Conservation (phyloP, 1,284 basidiomycete species). For the Xerocomus amazonicus region DNA sequence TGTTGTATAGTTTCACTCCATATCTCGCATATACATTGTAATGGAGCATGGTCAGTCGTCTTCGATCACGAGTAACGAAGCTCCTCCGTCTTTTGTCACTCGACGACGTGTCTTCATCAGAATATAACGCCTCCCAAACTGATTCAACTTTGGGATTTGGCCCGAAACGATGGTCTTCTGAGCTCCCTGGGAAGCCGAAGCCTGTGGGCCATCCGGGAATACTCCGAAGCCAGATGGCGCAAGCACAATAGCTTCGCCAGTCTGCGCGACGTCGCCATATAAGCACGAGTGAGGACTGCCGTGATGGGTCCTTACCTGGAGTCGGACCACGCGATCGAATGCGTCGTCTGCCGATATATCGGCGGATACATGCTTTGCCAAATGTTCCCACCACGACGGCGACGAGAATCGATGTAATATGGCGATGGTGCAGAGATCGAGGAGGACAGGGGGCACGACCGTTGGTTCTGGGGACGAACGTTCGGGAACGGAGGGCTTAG, state of each 20-base stretch:
- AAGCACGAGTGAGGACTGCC: neutral
- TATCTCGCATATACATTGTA: too few relatives aligned
- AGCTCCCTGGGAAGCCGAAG: constrained; percentile 5
- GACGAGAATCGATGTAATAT: constrained; percentile 73
- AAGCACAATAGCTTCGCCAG: constrained; percentile 62
- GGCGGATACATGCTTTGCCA: constrained; percentile 62
- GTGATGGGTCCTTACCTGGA: constrained; percentile 45
- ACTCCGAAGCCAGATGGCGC: constrained; percentile 57
- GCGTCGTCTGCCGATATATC: constrained; percentile 54
- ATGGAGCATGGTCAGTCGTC: constrained; percentile 16
- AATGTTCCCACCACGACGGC: constrained; percentile 67
- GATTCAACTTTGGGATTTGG: constrained; percentile 29
- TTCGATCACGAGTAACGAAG: constrained; percentile 49
- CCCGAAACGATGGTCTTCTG: constrained; percentile 1
- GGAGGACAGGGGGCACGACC: constrained; percentile 60
- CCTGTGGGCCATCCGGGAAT: constrained; percentile 30
- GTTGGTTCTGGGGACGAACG: constrained; percentile 55
- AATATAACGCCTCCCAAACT: constrained; percentile 54
- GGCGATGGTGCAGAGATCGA: constrained; percentile 63
- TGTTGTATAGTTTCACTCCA: constrained; percentile 13
- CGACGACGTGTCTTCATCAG: constrained; percentile 57
- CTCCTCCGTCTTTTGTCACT: constrained; percentile 61
- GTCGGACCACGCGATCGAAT: constrained; percentile 61
- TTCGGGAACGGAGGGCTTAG: neutral
- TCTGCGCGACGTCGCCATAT: constrained; percentile 36